A percentile compares a stretch with the other conserved stretches of the same genome.
Evolutionary conservation across 2,329 filamentous ascomycete species (phyloP).

Genomic region (Sphaerulina populicola): DNA sequence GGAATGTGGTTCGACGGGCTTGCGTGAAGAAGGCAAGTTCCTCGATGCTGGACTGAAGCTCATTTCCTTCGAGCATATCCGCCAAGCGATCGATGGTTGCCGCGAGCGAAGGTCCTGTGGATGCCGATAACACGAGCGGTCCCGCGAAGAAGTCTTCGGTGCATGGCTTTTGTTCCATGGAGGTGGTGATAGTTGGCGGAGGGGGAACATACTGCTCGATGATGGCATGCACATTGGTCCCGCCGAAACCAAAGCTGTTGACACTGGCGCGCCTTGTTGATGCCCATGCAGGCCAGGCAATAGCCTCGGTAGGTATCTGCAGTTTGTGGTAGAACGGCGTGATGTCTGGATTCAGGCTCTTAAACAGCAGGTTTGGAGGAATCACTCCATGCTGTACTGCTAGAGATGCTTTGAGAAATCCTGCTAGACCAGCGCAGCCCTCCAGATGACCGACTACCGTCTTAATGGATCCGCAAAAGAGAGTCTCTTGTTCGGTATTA

Average conservation of each 20-base stretch:
- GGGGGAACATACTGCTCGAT: constrained; percentile 18
- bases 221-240: constrained; percentile 23
- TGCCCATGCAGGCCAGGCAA: constrained; percentile 28
- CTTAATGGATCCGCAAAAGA: constrained; percentile 25
- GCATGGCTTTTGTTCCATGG: background rate
- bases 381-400: constrained; percentile 25
- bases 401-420: constrained; percentile 24
- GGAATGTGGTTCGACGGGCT: constrained; percentile 16
- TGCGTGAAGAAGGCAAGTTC: constrained; percentile 16
- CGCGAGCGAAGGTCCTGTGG: constrained; percentile 11
- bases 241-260: constrained; percentile 25
- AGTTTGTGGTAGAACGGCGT: constrained; percentile 17
- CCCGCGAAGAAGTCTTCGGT: constrained; percentile 10
- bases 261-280: constrained; percentile 13
- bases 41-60: constrained; percentile 2
- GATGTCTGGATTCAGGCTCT: constrained; percentile 27
- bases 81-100: constrained; percentile 10
- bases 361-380: constrained; percentile 24
- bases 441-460: constrained; percentile 25
- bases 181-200: background rate
- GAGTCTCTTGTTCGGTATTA: background rate
- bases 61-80: constrained; percentile 10
- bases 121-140: constrained; percentile 16
- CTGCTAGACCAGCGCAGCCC: constrained; percentile 20
- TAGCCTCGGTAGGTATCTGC: constrained; percentile 14